These are phyloP conservation scores for Solanum hybrid DNA, from an alignment of 305 asterid genomes.

Conservation along the genomic window DNA sequence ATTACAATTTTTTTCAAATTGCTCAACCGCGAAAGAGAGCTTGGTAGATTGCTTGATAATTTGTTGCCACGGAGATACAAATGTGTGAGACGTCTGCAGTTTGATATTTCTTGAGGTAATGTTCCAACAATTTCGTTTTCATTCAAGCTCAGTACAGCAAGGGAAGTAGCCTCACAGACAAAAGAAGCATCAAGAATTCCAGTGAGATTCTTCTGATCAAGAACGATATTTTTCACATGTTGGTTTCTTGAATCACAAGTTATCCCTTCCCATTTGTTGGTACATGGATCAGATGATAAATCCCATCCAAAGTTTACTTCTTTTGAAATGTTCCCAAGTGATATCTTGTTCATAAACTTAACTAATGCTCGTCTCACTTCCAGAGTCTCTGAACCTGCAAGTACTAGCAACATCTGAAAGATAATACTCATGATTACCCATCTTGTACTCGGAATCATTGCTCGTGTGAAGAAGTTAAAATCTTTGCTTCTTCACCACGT, in stretches of 20 bases:
- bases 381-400: conserved; percentile 29
- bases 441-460: conserved; percentile 2
- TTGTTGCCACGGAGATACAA: conserved; percentile 34
- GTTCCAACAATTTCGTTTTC: conserved; percentile 33
- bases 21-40: conserved; percentile 27
- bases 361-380: conserved; percentile 35
- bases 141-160: conserved; percentile 48
- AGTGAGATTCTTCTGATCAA: conserved; percentile 31
- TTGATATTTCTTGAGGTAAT: conserved; percentile 36
- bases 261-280: conserved; percentile 29
- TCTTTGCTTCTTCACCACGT: background rate
- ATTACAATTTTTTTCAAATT: conserved; percentile 38
- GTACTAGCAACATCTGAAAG: conserved; percentile 6
- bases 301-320: conserved; percentile 49
- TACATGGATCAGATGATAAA: conserved; percentile 45
- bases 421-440: background rate
- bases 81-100: conserved; percentile 42
- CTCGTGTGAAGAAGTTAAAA: background rate
- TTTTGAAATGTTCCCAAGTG: conserved; percentile 18
- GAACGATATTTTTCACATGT: conserved; percentile 35
- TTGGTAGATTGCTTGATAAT: conserved; percentile 42
- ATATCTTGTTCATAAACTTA: conserved; percentile 35
- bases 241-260: conserved; percentile 15
- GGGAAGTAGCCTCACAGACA: conserved; percentile 26
- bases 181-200: conserved; percentile 43